Evolutionary conservation across 2,329 filamentous ascomycete genomes (phyloP).

Genomic region (Diaporthe vexans): DNA sequence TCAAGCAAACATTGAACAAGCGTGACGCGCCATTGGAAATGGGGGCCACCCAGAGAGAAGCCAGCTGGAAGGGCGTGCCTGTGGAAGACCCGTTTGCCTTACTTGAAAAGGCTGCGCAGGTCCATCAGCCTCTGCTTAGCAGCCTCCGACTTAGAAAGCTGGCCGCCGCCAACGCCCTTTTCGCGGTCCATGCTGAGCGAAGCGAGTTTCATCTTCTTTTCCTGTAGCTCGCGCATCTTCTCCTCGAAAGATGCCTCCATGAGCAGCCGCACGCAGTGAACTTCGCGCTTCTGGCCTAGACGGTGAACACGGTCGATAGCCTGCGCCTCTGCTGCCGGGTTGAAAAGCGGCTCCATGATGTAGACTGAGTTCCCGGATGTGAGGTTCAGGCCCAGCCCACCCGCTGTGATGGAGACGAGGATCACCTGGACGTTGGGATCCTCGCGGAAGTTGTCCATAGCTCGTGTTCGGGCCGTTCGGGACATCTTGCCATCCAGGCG

Average conservation of each 20-base stretch:
- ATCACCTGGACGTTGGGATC: conserved; percentile 82
- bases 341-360: conserved; percentile 99
- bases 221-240: conserved; percentile 89
- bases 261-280: conserved; percentile 89
- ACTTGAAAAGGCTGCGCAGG: conserved; percentile 71
- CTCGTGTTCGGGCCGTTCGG: conserved; percentile 78
- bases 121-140: conserved; percentile 75
- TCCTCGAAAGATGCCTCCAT: conserved; percentile 95
- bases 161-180: conserved; percentile 55
- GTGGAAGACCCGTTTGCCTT: conserved; percentile 24
- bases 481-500: conserved; percentile 95
- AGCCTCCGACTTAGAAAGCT: conserved; percentile 43
- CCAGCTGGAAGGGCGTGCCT: not conserved
- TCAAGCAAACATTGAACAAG: not conserved
- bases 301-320: conserved; percentile 94
- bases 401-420: conserved; percentile 91
- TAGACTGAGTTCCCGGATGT: conserved; percentile 90
- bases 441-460: conserved; percentile 83
- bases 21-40: not conserved
- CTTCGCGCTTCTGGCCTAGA: conserved; percentile 88
- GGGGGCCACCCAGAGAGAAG: not conserved
- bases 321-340: conserved; percentile 94
- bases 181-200: conserved; percentile 84
- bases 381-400: conserved; percentile 91
- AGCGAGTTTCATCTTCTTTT: conserved; percentile 93